Conservation (phyloP, 257 asterid genomes). For the Solanum piurae region DNA sequence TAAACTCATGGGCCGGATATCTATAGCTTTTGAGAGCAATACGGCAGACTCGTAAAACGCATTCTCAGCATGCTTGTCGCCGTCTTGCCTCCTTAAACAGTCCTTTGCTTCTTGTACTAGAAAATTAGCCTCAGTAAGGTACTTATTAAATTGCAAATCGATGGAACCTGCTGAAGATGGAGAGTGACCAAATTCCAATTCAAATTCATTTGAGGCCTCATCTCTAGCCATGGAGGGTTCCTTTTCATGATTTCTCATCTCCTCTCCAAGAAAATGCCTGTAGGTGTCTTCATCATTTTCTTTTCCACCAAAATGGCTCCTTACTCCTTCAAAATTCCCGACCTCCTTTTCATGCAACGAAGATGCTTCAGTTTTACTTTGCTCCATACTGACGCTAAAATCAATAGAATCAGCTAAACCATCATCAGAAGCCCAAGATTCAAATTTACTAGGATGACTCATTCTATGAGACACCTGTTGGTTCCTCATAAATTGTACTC, state of each 20-base stretch:
- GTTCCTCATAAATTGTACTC: slow-evolving; percentile 22
- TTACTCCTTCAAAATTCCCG: slow-evolving; percentile 9
- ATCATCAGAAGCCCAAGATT: slow-evolving; percentile 31
- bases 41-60: slow-evolving; percentile 43
- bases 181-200: slow-evolving; percentile 9
- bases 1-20: slow-evolving; percentile 81
- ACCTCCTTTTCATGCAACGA: slow-evolving; percentile 22
- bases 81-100: slow-evolving; percentile 24
- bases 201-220: slow-evolving; percentile 19
- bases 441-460: slow-evolving; percentile 33
- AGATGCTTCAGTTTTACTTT: slow-evolving; percentile 19
- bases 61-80: slow-evolving; percentile 40
- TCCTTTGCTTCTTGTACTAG: slow-evolving; percentile 61
- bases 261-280: slow-evolving; percentile 19
- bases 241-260: slow-evolving; percentile 9
- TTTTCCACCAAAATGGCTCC: slow-evolving; percentile 14
- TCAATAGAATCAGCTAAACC: slow-evolving; percentile 41
- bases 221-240: slow-evolving; percentile 12
- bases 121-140: slow-evolving; percentile 57
- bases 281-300: slow-evolving; percentile 30
- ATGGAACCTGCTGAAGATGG: slow-evolving; percentile 19
- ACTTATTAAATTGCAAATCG: slow-evolving; percentile 53
- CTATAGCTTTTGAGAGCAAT: slow-evolving; percentile 61
- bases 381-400: slow-evolving; percentile 42
- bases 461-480: slow-evolving; percentile 24